phyloP scores from a whole-genome alignment of 768 basidiomycete genomes.

The Boletus fagicola region DNA sequence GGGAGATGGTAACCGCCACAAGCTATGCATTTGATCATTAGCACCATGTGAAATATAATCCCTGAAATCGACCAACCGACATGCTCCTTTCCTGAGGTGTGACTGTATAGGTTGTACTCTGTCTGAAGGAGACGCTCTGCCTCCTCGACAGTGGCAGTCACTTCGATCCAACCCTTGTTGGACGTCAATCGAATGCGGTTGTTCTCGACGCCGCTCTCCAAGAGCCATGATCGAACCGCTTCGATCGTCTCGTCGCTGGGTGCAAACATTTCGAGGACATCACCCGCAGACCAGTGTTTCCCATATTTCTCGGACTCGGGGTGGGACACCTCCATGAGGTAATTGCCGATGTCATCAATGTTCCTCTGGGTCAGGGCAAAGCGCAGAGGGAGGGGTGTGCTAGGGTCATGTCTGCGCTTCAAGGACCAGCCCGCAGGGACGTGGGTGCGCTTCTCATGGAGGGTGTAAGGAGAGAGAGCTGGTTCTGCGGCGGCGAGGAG shows the following conservation, averaged over 20 bases:
- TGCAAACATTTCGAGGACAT: constrained; percentile 29
- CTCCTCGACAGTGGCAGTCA: too few species aligned
- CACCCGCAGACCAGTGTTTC: constrained; percentile 29
- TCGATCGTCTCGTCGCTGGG: constrained; percentile 20
- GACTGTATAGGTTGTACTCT: constrained; percentile 33
- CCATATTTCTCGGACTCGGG: too few species aligned
- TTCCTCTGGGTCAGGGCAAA: constrained; percentile 31
- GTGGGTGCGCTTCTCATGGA: too few species aligned
- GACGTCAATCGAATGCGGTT: constrained; percentile 20
- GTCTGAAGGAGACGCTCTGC: too few species aligned
- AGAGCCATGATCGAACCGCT: too few species aligned
- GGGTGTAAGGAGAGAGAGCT: constrained; percentile 2
- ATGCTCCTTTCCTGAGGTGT: constrained; percentile 28
- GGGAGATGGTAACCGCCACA: too few species aligned
- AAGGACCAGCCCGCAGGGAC: background rate
- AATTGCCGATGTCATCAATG: constrained; percentile 23
- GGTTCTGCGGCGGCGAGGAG: constrained; percentile 19
- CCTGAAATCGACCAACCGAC: constrained; percentile 23
- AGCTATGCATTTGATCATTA: constrained; percentile 9
- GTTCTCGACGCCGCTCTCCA: constrained; percentile 21
- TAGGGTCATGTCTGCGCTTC: constrained; percentile 30
- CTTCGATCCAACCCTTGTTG: too few species aligned
- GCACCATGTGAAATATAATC: background rate
- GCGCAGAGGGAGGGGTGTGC: background rate
- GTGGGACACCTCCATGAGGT: too few species aligned